phyloP scores from a whole-genome alignment of 768 basidiomycete genomes.

The Neoboletus brunneissimus region DNA sequence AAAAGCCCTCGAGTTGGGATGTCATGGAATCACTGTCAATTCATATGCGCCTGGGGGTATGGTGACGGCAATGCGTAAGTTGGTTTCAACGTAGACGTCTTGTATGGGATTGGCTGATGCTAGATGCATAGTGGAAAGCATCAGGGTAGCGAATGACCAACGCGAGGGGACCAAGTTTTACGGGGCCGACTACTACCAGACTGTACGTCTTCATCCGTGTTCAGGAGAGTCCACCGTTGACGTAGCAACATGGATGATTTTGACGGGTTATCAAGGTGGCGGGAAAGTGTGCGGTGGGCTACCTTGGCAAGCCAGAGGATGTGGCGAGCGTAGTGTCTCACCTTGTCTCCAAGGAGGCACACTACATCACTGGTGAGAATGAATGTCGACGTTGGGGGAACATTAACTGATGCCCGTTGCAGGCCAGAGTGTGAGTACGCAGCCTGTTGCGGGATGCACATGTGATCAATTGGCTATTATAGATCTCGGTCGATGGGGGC shows the following conservation, averaged over 20 bases:
- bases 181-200: neutral
- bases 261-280: neutral
- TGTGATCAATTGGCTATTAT: neutral
- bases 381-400: neutral
- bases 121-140: neutral
- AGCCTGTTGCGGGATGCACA: neutral
- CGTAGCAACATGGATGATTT: too few species aligned
- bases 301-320: conserved; percentile 16
- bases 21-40: conserved; percentile 27
- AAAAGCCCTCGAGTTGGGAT: conserved; percentile 28
- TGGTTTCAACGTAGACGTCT: neutral
- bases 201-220: neutral
- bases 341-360: conserved; percentile 30
- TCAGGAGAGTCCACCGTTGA: neutral
- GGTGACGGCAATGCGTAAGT: conserved; percentile 25
- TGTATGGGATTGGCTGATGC: neutral
- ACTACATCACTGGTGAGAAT: conserved; percentile 28
- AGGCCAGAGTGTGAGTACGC: neutral
- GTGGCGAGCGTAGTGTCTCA: conserved; percentile 30
- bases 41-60: conserved; percentile 29
- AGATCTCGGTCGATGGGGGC: conserved; percentile 14
- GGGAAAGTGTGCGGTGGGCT: conserved; percentile 4
- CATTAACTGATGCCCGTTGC: neutral
- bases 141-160: neutral
- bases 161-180: neutral